These are phyloP conservation scores for Verticillium tricorpus DNA, from an alignment of 2,329 filamentous ascomycete genomes.

Conservation along the genomic window DNA sequence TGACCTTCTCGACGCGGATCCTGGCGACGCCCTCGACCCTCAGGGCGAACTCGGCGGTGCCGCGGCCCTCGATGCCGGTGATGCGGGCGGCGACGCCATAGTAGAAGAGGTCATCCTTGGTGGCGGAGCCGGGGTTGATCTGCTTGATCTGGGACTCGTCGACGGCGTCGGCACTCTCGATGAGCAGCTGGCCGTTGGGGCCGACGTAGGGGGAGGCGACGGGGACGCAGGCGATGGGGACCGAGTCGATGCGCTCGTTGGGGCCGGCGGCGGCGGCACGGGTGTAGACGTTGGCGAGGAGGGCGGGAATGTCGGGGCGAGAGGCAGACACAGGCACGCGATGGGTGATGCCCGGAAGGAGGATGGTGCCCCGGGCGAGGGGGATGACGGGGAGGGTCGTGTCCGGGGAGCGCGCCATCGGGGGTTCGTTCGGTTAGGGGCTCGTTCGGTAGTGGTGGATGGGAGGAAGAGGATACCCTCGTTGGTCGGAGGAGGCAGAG, in stretches of 20 bases:
- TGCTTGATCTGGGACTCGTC: conserved; percentile 37
- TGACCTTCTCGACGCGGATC: conserved; percentile 68
- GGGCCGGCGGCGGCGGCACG: conserved; percentile 65
- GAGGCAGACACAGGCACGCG: conserved; percentile 75
- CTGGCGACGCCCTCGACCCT: conserved; percentile 82
- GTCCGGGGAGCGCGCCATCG: conserved; percentile 26
- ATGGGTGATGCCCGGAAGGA: conserved; percentile 80
- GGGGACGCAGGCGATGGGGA: conserved; percentile 85
- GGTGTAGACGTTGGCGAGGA: conserved; percentile 82
- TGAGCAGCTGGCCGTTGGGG: conserved; percentile 68
- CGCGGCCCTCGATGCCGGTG: conserved; percentile 70
- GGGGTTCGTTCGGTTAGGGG: background rate
- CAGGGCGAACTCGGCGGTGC: conserved; percentile 72
- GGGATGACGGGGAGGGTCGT: conserved; percentile 71
- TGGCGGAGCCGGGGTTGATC: conserved; percentile 54
- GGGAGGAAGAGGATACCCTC: background rate
- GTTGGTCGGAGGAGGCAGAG: background rate
- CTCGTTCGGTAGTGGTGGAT: background rate
- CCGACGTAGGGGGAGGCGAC: conserved; percentile 71
- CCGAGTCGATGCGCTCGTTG: conserved; percentile 56
- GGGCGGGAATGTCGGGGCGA: conserved; percentile 81
- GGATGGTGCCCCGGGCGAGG: conserved; percentile 72
- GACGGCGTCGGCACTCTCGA: conserved; percentile 58
- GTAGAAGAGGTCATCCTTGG: conserved; percentile 70
- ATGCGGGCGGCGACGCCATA: conserved; percentile 81